phyloP scores from a whole-genome alignment of 495 filamentous ascomycete species.

The Penicillium paxilli region DNA sequence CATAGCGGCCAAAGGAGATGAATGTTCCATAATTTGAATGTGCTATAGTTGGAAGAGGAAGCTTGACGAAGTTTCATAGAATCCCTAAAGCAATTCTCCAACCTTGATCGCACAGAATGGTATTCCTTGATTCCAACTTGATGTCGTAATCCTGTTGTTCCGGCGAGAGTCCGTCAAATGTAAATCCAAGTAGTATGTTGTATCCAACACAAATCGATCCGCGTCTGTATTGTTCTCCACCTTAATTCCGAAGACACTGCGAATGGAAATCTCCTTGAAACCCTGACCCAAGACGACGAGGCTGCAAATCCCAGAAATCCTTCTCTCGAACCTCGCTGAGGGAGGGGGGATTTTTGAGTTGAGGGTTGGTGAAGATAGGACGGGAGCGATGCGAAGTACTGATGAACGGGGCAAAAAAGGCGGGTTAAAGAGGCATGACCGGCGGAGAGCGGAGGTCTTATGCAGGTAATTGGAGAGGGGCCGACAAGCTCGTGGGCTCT shows the following conservation, averaged over 20 bases:
- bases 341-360: too few species aligned
- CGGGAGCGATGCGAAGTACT: neutral
- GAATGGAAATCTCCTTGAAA: too few species aligned
- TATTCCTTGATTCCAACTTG: too few species aligned
- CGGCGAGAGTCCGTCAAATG: too few species aligned
- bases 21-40: conserved; percentile 71
- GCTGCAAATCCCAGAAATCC: conserved; percentile 1
- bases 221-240: neutral
- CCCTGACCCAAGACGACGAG: neutral
- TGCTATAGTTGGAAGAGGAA: neutral
- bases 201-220: neutral
- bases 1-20: conserved; percentile 93
- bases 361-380: neutral
- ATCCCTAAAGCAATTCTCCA: neutral
- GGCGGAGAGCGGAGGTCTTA: conserved; percentile 12
- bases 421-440: conserved; percentile 20
- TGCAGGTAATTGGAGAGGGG: conserved; percentile 24
- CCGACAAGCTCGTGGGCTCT: conserved; percentile 24
- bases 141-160: too few species aligned
- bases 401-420: neutral
- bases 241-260: neutral
- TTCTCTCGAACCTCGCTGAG: conserved; percentile 19
- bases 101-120: too few species aligned
- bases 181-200: too few species aligned
- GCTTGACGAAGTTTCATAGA: neutral